Evolutionary conservation across 805 yeast genomes (phyloP), one percentile per base, ranked within the genome.

Genomic region (Zygotorulaspora florentina): DNA sequence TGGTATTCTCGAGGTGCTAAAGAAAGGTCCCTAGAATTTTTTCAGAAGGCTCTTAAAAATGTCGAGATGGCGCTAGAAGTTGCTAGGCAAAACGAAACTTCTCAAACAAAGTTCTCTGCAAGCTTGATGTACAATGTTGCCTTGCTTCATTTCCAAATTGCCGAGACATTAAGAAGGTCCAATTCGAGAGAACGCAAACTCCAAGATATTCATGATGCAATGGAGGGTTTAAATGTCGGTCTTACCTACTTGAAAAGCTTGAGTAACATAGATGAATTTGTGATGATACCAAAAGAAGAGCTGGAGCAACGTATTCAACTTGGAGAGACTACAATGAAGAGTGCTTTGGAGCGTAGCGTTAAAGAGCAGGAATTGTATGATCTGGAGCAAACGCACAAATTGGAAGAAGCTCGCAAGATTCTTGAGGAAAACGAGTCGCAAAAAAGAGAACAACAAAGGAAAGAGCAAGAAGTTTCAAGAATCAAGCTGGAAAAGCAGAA

Each of bases 251-350:
- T 91, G 59, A 79, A 75, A 33, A 78, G 75, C 47, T 74, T 90
- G 3, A 79, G 76, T 15, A 77, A 72, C 17, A 67, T 69, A 39
- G 52, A 56, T 17, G 52, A 48, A 13, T 75, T 77, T 54, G 83
- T 95, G 9, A 95, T 96, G 28, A 87, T 80, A 62, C 84, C 95
- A 2, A 73, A 84, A 23, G 79, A 79, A 15, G 96, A 90, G 52
- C 72, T 93, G 54, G 83, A 81, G 57, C 83, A 89, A 54, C 81
- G 97, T 68, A 91, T 93, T n/a, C 77, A 78, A 54, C 77, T 88
- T 76, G 96, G 96, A 61, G 74, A 80, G 40, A 79, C 81, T 46
- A 85, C 96, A 0, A 73, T 89, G 61, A 72, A 77, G 50, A 81
- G 78, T 47, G 84, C 89, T 61, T 73, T 93, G 52, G 85, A 77